phyloP scores from a whole-genome alignment of 495 filamentous ascomycete genomes.

The Letharia lupina region DNA sequence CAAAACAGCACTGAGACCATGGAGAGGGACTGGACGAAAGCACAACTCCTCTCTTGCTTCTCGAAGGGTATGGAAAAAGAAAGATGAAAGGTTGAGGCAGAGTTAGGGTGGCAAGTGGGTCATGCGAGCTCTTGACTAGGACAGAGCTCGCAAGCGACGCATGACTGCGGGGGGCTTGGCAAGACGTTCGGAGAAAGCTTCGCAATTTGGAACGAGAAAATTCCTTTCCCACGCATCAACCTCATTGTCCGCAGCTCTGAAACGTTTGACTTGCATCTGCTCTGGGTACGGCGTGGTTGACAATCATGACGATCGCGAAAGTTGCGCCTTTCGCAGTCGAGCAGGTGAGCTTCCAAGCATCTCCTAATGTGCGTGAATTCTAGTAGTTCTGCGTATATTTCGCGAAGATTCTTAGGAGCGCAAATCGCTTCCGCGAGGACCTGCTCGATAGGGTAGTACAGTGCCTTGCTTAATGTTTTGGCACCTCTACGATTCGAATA shows the following conservation, averaged over 20 bases:
- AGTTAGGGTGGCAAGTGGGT: not conserved
- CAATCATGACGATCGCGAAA: conserved; percentile 49
- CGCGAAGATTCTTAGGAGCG: not conserved
- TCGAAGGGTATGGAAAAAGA: not conserved
- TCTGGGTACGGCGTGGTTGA: not conserved
- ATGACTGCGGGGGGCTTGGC: not conserved
- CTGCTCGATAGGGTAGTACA: not conserved
- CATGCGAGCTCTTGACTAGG: not conserved
- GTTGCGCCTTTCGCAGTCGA: conserved; percentile 70
- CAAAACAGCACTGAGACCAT: not conserved
- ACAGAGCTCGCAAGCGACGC: not conserved
- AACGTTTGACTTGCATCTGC: not conserved
- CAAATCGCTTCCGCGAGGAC: not conserved
- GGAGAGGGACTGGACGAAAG: not conserved
- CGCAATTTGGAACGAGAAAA: not conserved
- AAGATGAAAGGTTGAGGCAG: not conserved
- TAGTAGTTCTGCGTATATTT: not conserved
- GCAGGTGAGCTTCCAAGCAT: conserved; percentile 42
- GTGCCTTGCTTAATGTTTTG: not conserved
- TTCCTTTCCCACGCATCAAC: not conserved
- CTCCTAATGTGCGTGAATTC: not conserved
- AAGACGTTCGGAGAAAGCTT: not conserved
- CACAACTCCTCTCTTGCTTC: not conserved
- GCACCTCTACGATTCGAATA: not conserved
- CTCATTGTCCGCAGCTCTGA: not conserved